Evolutionary conservation across 1,284 basidiomycete genomes (phyloP), one percentile per base, ranked within the genome.

Genomic region (Phellinidium pouzarii): DNA sequence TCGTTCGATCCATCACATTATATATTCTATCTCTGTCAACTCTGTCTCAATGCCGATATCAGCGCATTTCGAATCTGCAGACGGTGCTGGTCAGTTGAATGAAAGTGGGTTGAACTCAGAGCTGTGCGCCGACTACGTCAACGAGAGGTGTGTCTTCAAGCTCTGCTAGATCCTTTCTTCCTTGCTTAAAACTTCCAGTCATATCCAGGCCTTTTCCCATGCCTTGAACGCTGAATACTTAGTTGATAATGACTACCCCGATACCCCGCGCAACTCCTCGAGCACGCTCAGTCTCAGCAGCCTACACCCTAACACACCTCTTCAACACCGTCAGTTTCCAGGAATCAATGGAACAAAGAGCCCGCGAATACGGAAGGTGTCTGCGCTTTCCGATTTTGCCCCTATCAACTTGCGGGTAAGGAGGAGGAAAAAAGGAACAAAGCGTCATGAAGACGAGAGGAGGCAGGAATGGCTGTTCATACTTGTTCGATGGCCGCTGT

Each of bases 311-410:
- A 41, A 34, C 27, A 61, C 64, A 19, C 66, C 65, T 50, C 66
- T 65, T 51, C 65, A 69, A 17, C 72, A 72, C 26, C 71, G 78
- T 31, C 69, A 38, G 53, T 55, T n/a, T 41, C 48, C 47, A 12
- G 23, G n/a, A 12, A 8, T 27, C 4, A 44, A 50, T 20, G 47
- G 48, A 41, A 25, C 58, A 61, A 25, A 59, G 14, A 65, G 65
- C 11, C 66, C 63, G 22, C 71, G 76, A 29, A 73, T 81, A 26
- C 76, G 85, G 62, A 93, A 91, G 69, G 82, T 96, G 12, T 85
- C 89, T 48, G 92, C 93, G 0, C 72, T 94, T 42, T 91, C 87
- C 8, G 94, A 96, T 67, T 97, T 95, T 65, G 94, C 94, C 1
- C 94, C 94, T 0, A 82, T 97, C 17, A 90, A 94, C 65, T 69